Evolutionary conservation across 2,329 filamentous ascomycete genomes (phyloP).

Genomic region (Calonectria fujianensis): DNA sequence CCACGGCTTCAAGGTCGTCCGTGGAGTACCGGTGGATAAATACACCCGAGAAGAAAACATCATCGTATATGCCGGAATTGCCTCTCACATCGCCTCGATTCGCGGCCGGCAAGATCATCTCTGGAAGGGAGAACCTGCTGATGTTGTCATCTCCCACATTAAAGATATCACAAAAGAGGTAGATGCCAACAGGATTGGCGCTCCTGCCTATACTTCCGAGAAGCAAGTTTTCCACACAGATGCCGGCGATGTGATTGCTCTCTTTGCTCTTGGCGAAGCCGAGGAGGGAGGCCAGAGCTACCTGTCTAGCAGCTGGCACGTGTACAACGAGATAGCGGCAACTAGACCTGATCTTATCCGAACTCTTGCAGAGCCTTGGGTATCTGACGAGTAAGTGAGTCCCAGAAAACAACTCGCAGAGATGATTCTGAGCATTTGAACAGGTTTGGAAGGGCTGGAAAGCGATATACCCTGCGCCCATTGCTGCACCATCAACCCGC

Average conservation of each 20-base stretch:
- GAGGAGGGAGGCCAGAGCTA: slow-evolving; percentile 74
- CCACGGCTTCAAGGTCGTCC: slow-evolving; percentile 76
- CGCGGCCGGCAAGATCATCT: slow-evolving; percentile 71
- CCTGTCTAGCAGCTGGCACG: slow-evolving; percentile 73
- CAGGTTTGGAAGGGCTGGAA: slow-evolving; percentile 71
- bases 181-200: slow-evolving; percentile 67
- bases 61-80: slow-evolving; percentile 75
- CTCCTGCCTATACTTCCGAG: slow-evolving; percentile 75
- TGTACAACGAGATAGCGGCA: slow-evolving; percentile 78
- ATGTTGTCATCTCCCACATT: slow-evolving; percentile 61
- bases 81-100: slow-evolving; percentile 72
- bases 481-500: slow-evolving; percentile 74
- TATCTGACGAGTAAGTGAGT: slow-evolving; percentile 62
- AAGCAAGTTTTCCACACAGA: slow-evolving; percentile 72
- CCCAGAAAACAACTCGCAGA: no score
- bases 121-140: slow-evolving; percentile 65
- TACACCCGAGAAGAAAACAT: slow-evolving; percentile 74
- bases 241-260: slow-evolving; percentile 73
- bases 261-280: slow-evolving; percentile 73
- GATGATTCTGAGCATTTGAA: not conserved
- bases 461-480: slow-evolving; percentile 68
- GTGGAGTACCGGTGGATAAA: slow-evolving; percentile 71
- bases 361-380: slow-evolving; percentile 72
- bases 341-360: slow-evolving; percentile 76
- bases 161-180: slow-evolving; percentile 48